These are phyloP conservation scores for Spizellomyces sp. DNA, from an alignment of 192 early-diverging fungal species.

Conservation along the genomic window DNA sequence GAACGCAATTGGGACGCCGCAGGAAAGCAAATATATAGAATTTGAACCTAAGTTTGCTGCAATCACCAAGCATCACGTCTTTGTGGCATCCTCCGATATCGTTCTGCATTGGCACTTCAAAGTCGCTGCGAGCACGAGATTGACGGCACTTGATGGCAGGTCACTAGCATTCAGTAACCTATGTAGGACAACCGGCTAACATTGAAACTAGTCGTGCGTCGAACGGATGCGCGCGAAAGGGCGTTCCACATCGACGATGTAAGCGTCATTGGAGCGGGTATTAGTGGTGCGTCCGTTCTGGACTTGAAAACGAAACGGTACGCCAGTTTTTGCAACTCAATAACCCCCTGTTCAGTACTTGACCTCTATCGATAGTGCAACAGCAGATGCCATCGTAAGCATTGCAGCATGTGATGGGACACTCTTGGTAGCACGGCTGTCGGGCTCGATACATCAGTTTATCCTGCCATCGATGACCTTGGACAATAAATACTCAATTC, in stretches of 20 bases:
- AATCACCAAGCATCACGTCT: constrained; percentile 49
- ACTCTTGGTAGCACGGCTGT: constrained; percentile 51
- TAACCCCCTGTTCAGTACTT: constrained; percentile 7
- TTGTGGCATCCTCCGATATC: constrained; percentile 47
- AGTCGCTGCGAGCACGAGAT: constrained; percentile 34
- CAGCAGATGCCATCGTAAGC: constrained; percentile 48
- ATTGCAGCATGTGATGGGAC: constrained; percentile 44
- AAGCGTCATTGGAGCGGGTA: constrained; percentile 26
- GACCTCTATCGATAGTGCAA: background rate
- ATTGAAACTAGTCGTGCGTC: constrained; percentile 39
- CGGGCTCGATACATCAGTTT: constrained; percentile 51
- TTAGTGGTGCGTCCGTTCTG: background rate
- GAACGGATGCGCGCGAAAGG: constrained; percentile 46
- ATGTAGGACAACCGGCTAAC: constrained; percentile 26
- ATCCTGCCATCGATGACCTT: constrained; percentile 52
- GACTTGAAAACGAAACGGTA: constrained; percentile 30
- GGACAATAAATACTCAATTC: constrained; percentile 47
- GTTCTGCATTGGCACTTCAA: constrained; percentile 57
- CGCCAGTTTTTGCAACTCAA: background rate
- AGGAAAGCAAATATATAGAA: constrained; percentile 54
- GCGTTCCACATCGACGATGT: constrained; percentile 59
- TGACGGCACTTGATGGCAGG: constrained; percentile 42
- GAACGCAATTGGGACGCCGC: constrained; percentile 60
- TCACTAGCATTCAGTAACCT: constrained; percentile 12
- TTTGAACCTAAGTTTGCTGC: constrained; percentile 50